Conservation (phyloP, 2,329 filamentous ascomycete species). For the Blastomyces silverae region DNA sequence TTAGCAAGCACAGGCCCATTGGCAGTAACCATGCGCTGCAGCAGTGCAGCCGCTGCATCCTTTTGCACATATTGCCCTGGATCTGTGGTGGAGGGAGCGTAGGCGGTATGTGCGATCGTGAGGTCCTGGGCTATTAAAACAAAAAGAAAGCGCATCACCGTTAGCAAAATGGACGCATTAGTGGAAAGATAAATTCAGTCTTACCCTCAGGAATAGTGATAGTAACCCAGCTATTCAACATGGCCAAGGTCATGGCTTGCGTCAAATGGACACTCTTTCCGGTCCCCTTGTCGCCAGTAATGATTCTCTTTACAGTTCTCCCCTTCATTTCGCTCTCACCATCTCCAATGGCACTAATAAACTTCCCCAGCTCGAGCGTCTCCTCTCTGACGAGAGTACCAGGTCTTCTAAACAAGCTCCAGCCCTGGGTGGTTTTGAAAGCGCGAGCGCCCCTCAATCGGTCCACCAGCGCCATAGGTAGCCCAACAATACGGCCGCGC, state of each 20-base stretch:
- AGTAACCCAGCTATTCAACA: slow-evolving; percentile 80
- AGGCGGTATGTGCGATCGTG: slow-evolving; percentile 72
- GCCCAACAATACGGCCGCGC: slow-evolving; percentile 59
- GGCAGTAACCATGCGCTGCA: slow-evolving; percentile 64
- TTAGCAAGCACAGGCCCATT: slow-evolving; percentile 59
- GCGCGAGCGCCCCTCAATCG: slow-evolving; percentile 75
- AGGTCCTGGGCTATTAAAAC: slow-evolving; percentile 63
- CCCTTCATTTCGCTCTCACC: slow-evolving; percentile 29
- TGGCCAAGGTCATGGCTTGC: slow-evolving; percentile 74
- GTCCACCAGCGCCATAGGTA: slow-evolving; percentile 67
- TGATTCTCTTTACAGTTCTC: slow-evolving; percentile 50
- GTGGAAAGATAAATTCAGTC: slow-evolving; percentile 23
- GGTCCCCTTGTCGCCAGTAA: slow-evolving; percentile 65
- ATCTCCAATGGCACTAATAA: slow-evolving; percentile 52
- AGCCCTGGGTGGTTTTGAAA: slow-evolving; percentile 85
- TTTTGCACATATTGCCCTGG: slow-evolving; percentile 66
- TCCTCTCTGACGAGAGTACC: slow-evolving; percentile 71
- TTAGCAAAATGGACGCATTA: background rate
- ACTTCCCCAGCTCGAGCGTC: slow-evolving; percentile 62
- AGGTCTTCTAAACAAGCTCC: slow-evolving; percentile 77
- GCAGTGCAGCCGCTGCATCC: slow-evolving; percentile 64
- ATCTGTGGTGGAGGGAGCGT: slow-evolving; percentile 57
- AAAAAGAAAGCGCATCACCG: background rate
- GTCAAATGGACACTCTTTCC: slow-evolving; percentile 85
- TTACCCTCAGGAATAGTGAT: slow-evolving; percentile 83